phyloP scores from a whole-genome alignment of 139 green algal species.

The Medakamo hakoo region DNA sequence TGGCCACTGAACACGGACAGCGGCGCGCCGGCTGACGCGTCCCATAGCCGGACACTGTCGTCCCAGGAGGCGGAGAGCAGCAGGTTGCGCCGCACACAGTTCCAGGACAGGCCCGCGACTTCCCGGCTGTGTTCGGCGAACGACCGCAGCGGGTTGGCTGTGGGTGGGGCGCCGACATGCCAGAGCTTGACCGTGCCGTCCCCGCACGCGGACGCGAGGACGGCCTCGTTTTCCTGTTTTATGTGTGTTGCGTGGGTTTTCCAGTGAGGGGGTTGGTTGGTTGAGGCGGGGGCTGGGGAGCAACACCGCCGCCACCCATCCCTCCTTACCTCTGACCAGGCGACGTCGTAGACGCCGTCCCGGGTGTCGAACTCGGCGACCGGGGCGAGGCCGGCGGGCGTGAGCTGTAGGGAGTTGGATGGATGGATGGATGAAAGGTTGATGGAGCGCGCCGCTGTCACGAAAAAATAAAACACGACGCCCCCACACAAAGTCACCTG shows the following conservation, averaged over 20 bases:
- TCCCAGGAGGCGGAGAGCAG: conserved; percentile 90
- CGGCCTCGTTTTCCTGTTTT: conserved; percentile 68
- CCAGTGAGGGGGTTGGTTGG: too few species aligned
- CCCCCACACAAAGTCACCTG: conserved; percentile 29
- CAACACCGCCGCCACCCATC: too few species aligned
- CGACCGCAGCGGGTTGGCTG: conserved; percentile 66
- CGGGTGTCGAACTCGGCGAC: conserved; percentile 75
- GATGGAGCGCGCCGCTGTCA: too few species aligned
- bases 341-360: conserved; percentile 93
- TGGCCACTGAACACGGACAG: conserved; percentile 71
- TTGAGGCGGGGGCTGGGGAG: too few species aligned
- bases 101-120: conserved; percentile 72
- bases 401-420: conserved; percentile 40
- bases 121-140: conserved; percentile 83
- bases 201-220: conserved; percentile 72
- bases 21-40: conserved; percentile 26
- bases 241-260: too few species aligned
- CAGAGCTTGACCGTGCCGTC: conserved; percentile 91
- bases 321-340: conserved; percentile 87
- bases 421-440: too few species aligned
- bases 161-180: conserved; percentile 55
- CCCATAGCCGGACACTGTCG: conserved; percentile 91
- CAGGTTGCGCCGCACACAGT: conserved; percentile 57
- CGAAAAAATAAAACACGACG: too few species aligned
- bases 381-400: conserved; percentile 48